Conservation (phyloP, 129 eudicot genomes). For the Flaveria linearis region DNA sequence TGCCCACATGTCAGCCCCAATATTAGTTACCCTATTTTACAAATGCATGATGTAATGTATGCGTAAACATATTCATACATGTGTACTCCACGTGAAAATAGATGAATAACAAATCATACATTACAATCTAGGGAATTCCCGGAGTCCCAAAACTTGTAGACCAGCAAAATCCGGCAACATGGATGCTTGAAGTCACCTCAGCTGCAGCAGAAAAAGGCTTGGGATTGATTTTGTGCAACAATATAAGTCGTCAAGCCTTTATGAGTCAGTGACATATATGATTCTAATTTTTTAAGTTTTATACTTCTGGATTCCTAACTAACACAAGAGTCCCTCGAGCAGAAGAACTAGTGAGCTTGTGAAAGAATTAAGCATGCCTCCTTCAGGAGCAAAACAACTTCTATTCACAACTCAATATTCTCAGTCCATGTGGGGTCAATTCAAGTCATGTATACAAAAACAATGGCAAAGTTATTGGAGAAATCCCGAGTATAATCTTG, state of each 20-base stretch:
- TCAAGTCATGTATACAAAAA: constrained; percentile 67
- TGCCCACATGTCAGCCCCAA: neutral
- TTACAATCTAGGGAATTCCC: constrained; percentile 45
- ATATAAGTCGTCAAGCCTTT: constrained; percentile 50
- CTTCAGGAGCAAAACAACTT: constrained; percentile 63
- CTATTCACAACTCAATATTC: constrained; percentile 58
- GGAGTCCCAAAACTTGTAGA: constrained; percentile 60
- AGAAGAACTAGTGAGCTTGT: constrained; percentile 54
- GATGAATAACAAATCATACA: neutral
- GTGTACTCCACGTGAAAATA: neutral
- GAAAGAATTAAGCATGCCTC: constrained; percentile 62
- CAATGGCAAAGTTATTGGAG: constrained; percentile 94
- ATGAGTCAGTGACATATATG: constrained; percentile 46
- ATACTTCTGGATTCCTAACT: constrained; percentile 9
- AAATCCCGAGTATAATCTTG: constrained; percentile 83
- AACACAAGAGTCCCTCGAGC: constrained; percentile 20
- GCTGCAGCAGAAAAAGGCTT: constrained; percentile 44
- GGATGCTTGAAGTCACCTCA: constrained; percentile 83
- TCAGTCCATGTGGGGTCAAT: constrained; percentile 69
- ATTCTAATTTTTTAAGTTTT: neutral
- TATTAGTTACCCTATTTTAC: neutral
- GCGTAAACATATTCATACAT: neutral
- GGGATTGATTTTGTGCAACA: constrained; percentile 58
- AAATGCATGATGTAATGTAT: neutral
- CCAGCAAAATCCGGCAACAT: constrained; percentile 65